Evolutionary conservation across 768 basidiomycete genomes (phyloP).

Genomic region (Daedaleopsis nitida): DNA sequence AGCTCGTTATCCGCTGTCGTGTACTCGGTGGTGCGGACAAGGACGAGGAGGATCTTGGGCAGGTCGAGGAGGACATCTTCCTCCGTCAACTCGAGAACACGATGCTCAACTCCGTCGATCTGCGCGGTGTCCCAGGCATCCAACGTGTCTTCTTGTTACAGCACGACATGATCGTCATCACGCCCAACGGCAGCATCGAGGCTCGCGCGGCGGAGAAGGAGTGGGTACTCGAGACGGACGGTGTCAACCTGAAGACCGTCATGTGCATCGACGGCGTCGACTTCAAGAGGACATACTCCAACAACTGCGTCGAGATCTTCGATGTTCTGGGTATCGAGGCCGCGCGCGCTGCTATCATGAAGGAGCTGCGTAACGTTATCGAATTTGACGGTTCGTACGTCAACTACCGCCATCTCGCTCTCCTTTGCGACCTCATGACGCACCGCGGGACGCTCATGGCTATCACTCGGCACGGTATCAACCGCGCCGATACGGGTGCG

Average conservation of each 20-base stretch:
- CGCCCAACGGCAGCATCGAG: constrained; percentile 65
- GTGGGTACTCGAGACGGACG: constrained; percentile 98
- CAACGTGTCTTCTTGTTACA: constrained; percentile 92
- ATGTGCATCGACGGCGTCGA: constrained; percentile 97
- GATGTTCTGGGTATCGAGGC: constrained; percentile 96
- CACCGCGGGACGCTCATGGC: constrained; percentile 95
- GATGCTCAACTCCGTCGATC: constrained; percentile 92
- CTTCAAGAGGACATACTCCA: constrained; percentile 90
- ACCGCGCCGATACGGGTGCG: constrained; percentile 98
- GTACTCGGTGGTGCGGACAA: constrained; percentile 84
- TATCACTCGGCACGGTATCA: constrained; percentile 99
- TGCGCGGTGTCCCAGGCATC: constrained; percentile 92
- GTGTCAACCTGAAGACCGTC: constrained; percentile 92
- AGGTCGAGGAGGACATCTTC: constrained; percentile 93
- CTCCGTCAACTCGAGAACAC: constrained; percentile 94
- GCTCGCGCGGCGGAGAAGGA: constrained; percentile 65
- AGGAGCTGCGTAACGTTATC: constrained; percentile 92
- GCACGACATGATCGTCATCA: constrained; percentile 75
- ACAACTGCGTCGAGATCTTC: constrained; percentile 95
- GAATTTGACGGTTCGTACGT: constrained; percentile 99
- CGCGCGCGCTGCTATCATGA: constrained; percentile 91
- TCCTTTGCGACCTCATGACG: constrained; percentile 99
- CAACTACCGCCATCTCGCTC: constrained; percentile 94
- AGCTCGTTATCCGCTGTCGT: constrained; percentile 95
- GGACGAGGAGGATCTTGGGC: constrained; percentile 75